phyloP scores from a whole-genome alignment of 129 eudicot genomes.

The Pseudognaphalium luteoalbum region DNA sequence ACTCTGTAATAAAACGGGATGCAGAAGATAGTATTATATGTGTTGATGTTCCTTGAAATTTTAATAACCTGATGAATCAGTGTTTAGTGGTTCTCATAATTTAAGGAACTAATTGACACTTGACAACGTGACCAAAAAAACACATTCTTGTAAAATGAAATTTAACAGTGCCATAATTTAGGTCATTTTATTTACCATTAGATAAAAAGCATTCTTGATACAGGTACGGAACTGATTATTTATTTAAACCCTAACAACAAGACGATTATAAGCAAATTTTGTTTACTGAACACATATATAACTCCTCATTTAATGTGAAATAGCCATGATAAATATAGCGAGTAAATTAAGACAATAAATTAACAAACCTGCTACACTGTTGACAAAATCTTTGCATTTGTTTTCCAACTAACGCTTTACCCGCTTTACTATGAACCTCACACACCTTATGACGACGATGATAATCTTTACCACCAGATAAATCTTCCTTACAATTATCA shows the following conservation, averaged over 20 bases:
- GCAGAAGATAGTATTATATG: not conserved
- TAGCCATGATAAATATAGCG: not conserved
- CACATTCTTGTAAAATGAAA: not conserved
- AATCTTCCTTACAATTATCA: constrained; percentile 86
- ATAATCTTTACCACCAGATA: constrained; percentile 84
- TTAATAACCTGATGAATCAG: not conserved
- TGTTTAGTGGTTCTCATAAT: not conserved
- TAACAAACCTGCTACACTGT: constrained; percentile 94
- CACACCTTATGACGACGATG: constrained; percentile 96
- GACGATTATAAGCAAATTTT: not conserved
- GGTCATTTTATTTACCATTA: not conserved
- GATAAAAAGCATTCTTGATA: not conserved
- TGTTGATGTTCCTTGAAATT: not conserved
- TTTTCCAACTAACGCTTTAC: constrained; percentile 77
- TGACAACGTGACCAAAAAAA: not conserved
- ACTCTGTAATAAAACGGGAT: not conserved
- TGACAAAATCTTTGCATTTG: constrained; percentile 98
- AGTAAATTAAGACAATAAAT: constrained; percentile 9
- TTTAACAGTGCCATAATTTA: not conserved
- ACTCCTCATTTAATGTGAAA: not conserved
- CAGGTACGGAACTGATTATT: not conserved
- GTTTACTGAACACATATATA: not conserved
- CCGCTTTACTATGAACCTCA: constrained; percentile 86
- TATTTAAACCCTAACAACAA: not conserved
- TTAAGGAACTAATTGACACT: not conserved